phyloP scores from a whole-genome alignment of 2,329 filamentous ascomycete genomes.

The Tetracladium maxilliforme region DNA sequence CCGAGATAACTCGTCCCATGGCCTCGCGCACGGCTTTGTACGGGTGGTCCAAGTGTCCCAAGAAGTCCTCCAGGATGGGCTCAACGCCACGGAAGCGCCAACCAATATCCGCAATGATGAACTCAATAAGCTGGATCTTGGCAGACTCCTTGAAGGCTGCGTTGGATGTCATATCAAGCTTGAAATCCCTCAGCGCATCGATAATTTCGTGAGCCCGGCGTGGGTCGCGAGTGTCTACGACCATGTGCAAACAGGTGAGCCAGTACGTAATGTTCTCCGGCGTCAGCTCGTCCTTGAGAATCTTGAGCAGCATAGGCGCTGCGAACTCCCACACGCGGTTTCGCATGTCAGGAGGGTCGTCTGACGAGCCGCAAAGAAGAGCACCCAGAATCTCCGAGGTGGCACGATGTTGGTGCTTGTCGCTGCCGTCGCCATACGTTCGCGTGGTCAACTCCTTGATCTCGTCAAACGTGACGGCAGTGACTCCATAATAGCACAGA shows the following conservation, averaged over 20 bases:
- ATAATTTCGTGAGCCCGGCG: conserved; percentile 76
- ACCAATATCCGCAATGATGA: conserved; percentile 72
- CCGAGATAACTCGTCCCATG: conserved; percentile 78
- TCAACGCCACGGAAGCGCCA: conserved; percentile 93
- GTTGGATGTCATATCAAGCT: conserved; percentile 86
- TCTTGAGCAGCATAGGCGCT: conserved; percentile 71
- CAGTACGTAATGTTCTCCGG: conserved; percentile 92
- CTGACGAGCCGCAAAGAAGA: conserved; percentile 65
- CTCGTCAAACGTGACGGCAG: conserved; percentile 69
- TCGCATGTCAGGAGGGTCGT: conserved; percentile 60
- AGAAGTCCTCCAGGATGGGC: conserved; percentile 78
- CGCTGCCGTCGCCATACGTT: conserved; percentile 82
- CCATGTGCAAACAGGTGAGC: conserved; percentile 83
- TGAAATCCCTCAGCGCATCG: conserved; percentile 69
- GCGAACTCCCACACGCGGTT: conserved; percentile 76
- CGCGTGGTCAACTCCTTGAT: conserved; percentile 66
- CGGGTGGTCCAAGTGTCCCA: conserved; percentile 85
- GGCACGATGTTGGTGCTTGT: conserved; percentile 94
- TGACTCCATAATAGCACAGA: conserved; percentile 67
- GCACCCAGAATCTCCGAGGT: conserved; percentile 88
- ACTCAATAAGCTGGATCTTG: conserved; percentile 83
- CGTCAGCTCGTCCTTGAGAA: conserved; percentile 84
- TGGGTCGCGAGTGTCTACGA: conserved; percentile 80
- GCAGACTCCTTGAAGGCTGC: conserved; percentile 98
- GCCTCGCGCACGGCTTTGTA: conserved; percentile 96